Evolutionary conservation across 805 yeast genomes (phyloP).

Genomic region (Kockiozyma suomiensis): DNA sequence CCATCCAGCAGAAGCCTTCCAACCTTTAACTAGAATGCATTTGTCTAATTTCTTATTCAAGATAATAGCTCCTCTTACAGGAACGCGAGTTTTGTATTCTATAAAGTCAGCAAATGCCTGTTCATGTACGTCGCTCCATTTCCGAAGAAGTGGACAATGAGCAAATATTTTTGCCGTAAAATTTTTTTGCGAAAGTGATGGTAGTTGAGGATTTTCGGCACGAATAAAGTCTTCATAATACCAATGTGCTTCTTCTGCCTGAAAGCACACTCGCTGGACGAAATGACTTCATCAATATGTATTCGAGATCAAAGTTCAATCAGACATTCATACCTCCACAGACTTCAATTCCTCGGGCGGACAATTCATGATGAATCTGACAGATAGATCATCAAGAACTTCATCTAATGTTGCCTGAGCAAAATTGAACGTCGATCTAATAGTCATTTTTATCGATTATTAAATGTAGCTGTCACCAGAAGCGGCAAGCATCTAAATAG

Average conservation of each 20-base stretch:
- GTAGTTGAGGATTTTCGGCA: slow-evolving; percentile 70
- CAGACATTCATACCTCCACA: slow-evolving; percentile 47
- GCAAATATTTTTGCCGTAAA: slow-evolving; percentile 81
- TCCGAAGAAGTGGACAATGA: slow-evolving; percentile 55
- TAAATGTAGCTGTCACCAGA: not conserved
- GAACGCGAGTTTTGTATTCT: slow-evolving; percentile 83
- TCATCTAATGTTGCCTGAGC: slow-evolving; percentile 68
- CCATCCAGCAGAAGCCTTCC: slow-evolving; percentile 77
- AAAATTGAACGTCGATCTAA: slow-evolving; percentile 42
- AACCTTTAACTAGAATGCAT: slow-evolving; percentile 74
- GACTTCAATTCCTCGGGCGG: slow-evolving; percentile 89
- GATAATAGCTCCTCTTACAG: slow-evolving; percentile 94
- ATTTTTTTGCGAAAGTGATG: slow-evolving; percentile 71
- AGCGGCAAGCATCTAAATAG: no score
- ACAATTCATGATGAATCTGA: slow-evolving; percentile 85
- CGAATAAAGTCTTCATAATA: slow-evolving; percentile 85
- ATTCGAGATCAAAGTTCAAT: not conserved
- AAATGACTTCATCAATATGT: no score
- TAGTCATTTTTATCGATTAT: slow-evolving; percentile 2
- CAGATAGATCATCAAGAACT: slow-evolving; percentile 81
- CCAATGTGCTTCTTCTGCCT: slow-evolving; percentile 98
- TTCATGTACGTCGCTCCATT: slow-evolving; percentile 42
- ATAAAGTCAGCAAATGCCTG: slow-evolving; percentile 79
- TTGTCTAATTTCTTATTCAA: slow-evolving; percentile 68
- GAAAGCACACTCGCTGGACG: slow-evolving; percentile 73